Base-by-base conservation (phyloP, 2,329 filamentous ascomycete genomes). In the Gremmenia infestans region DNA sequence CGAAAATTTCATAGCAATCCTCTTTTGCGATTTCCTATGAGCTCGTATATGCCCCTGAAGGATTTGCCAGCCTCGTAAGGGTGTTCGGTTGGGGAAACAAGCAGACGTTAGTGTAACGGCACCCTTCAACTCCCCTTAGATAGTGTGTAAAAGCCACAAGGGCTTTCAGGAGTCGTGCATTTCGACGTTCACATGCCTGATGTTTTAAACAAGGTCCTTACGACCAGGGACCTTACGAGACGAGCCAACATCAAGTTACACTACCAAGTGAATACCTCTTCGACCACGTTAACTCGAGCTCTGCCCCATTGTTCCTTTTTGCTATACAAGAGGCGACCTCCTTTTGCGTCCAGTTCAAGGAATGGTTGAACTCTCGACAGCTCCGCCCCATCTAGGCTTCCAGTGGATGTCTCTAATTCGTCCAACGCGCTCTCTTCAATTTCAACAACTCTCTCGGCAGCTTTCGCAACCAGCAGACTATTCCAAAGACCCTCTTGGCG, bases 401-500 rank as follows among this genome's bases (percentile, higher is more conserved):
- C n/a, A 7, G 42, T 6, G 14, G 11, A 45, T 7, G 35, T 23
- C 2, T 36, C 8, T 2, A 25, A 22, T 19, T 28, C n/a, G 8
- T 11, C n/a, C 7, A 23, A 17, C 2, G 12, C 19, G 23, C 40
- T 57, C n/a, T 63, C 63, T 53, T 66, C 59, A 23, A 67, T 58
- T 25, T 63, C 48, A 23, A 63, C 53, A 19, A 61, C 47, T 9
- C 54, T 59, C 22, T 65, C 57, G 2, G 61, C 56, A 43, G 60
- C 55, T 12, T 57, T 59, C 3, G 60, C 62, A 9, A 54, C 54
- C 2, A 65, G 37, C 12, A 58, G 15, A 4, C 58, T 57, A 46
- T 88, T 83, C 85, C 85, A 87, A 74, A 88, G 82, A 17, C 81
- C 83, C 68, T 88, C 85, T 48, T 83, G 76, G 11, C 83, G 75